Evolutionary conservation across 2,329 filamentous ascomycete genomes (phyloP).

Genomic region (Botrytis hyacinthi): DNA sequence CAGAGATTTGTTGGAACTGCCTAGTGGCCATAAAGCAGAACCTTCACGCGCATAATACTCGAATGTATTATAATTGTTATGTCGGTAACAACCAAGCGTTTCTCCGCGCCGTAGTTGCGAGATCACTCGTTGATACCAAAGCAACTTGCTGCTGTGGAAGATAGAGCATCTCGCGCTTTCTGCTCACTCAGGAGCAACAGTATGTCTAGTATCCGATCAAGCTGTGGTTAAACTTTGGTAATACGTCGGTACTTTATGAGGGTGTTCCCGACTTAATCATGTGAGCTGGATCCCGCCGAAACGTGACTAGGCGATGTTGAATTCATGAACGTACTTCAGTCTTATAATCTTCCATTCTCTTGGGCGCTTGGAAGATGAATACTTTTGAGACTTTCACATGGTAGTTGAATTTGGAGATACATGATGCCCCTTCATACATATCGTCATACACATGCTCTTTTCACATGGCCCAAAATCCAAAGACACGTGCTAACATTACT

Average conservation of each 20-base stretch:
- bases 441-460: neutral
- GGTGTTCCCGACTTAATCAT: neutral
- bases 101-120: neutral
- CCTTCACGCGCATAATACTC: neutral
- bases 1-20: neutral
- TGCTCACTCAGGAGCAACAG: neutral
- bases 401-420: neutral
- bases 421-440: neutral
- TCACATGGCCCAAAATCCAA: neutral
- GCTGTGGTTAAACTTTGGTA: neutral
- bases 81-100: neutral
- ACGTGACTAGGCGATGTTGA: neutral
- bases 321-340: neutral
- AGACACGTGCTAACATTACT: neutral
- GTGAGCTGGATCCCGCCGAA: neutral
- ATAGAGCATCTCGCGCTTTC: neutral
- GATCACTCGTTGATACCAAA: neutral
- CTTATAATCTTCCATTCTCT: neutral
- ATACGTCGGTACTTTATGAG: neutral
- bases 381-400: too few relatives aligned
- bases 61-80: neutral
- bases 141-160: neutral
- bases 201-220: neutral
- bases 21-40: neutral
- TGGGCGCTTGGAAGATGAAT: neutral